phyloP scores from a whole-genome alignment of 2,329 filamentous ascomycete genomes.

The Xylariomycetidae sp. region DNA sequence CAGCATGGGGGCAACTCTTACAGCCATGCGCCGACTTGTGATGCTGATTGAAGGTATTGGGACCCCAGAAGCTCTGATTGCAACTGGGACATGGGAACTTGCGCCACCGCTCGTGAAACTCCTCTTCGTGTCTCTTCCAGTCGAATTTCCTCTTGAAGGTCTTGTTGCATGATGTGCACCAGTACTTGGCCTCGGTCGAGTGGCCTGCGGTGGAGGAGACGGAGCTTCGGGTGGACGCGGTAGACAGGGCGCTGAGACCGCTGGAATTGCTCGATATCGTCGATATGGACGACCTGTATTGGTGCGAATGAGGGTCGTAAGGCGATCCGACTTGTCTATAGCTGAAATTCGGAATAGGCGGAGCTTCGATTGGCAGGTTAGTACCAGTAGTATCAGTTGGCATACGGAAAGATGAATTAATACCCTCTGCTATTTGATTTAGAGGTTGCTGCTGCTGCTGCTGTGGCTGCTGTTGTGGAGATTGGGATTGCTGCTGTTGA shows the following conservation, averaged over 20 bases:
- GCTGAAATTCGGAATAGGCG: conserved; percentile 19
- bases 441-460: conserved; percentile 14
- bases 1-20: conserved; percentile 61
- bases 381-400: not conserved
- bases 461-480: conserved; percentile 8
- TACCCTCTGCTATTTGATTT: conserved; percentile 18
- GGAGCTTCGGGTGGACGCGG: conserved; percentile 24
- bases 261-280: conserved; percentile 27
- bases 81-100: conserved; percentile 66
- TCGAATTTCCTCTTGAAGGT: conserved; percentile 65
- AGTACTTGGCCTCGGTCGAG: conserved; percentile 24
- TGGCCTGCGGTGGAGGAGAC: conserved; percentile 21
- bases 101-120: conserved; percentile 64
- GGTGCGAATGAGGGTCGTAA: conserved; percentile 15
- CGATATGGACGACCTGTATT: conserved; percentile 25
- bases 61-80: conserved; percentile 64
- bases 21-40: conserved; percentile 62
- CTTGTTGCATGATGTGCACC: conserved; percentile 51
- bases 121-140: conserved; percentile 66
- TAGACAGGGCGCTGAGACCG: conserved; percentile 28
- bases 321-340: conserved; percentile 21
- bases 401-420: conserved; percentile 8
- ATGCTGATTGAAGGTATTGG: conserved; percentile 65
- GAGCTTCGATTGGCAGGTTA: conserved; percentile 4
- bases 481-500: conserved; percentile 5